phyloP scores from a whole-genome alignment of 805 yeast genomes.

The Lipomyces oligophaga region DNA sequence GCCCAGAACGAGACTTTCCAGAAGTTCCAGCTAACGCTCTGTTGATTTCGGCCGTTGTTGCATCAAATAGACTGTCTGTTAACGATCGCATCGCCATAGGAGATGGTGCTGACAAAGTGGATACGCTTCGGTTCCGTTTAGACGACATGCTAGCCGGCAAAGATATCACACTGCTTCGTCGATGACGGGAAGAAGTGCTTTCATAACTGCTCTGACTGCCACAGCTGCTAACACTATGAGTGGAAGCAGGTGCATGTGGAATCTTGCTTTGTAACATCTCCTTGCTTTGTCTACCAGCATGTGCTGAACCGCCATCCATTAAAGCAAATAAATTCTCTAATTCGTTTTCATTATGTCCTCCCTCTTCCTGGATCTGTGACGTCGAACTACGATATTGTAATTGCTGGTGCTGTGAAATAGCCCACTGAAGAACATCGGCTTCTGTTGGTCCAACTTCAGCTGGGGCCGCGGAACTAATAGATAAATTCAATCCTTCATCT shows the following conservation, averaged over 20 bases:
- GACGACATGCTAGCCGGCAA: neutral
- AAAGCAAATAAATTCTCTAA: constrained; percentile 23
- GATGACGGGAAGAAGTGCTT: too few species aligned
- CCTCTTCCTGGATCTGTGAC: neutral
- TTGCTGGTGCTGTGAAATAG: constrained; percentile 21
- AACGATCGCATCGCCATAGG: neutral
- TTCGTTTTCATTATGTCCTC: constrained; percentile 14
- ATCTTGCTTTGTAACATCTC: neutral
- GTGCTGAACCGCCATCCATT: constrained; percentile 14
- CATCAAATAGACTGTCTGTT: neutral
- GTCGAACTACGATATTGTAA: constrained; percentile 5
- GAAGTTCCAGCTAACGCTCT: constrained; percentile 12
- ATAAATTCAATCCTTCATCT: too few species aligned
- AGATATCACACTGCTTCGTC: neutral
- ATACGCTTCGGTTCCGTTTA: too few species aligned
- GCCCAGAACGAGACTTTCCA: neutral
- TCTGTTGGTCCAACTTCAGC: neutral
- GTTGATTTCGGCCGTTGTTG: constrained; percentile 7
- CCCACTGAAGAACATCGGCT: constrained; percentile 21
- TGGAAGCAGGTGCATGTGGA: neutral
- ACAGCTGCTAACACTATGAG: neutral
- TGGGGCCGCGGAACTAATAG: neutral
- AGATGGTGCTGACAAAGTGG: neutral
- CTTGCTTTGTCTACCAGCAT: neutral
- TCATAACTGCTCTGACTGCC: neutral